Conservation (phyloP, 176 grass and related monocot genomes). For the Rhynchospora breviuscula region DNA sequence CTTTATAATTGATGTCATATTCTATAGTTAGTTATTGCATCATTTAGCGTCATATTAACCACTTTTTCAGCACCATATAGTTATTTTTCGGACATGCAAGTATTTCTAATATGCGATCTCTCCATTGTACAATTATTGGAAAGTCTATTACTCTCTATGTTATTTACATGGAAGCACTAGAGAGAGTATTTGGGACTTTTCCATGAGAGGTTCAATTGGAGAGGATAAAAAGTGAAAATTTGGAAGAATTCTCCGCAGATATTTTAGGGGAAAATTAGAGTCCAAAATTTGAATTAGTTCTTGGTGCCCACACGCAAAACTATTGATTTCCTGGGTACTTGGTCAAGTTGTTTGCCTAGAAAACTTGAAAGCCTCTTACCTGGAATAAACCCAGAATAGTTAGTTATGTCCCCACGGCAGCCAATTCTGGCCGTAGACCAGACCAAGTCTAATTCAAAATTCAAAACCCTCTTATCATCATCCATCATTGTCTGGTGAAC, state of each 20-base stretch:
- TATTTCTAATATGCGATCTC: neutral
- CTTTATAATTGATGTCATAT: slow-evolving; percentile 3
- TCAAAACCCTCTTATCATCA: slow-evolving; percentile 9
- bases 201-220: neutral
- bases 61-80: neutral
- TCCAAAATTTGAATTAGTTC: neutral
- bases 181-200: neutral
- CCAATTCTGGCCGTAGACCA: slow-evolving; percentile 1
- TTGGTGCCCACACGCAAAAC: neutral
- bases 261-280: slow-evolving; percentile 6
- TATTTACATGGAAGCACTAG: neutral
- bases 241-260: neutral
- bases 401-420: slow-evolving; percentile 2
- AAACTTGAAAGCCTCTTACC: slow-evolving; percentile 4
- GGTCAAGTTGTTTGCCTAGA: slow-evolving; percentile 21
- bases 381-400: slow-evolving; percentile 7
- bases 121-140: neutral
- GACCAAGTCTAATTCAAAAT: slow-evolving; percentile 24
- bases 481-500: slow-evolving; percentile 4
- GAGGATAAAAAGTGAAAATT: neutral
- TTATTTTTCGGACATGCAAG: neutral
- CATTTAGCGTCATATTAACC: slow-evolving; percentile 5
- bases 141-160: neutral
- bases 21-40: slow-evolving; percentile 4
- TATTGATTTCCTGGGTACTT: neutral